Evolutionary conservation across 2,329 filamentous ascomycete genomes (phyloP).

Genomic region (Talaromyces sp.): DNA sequence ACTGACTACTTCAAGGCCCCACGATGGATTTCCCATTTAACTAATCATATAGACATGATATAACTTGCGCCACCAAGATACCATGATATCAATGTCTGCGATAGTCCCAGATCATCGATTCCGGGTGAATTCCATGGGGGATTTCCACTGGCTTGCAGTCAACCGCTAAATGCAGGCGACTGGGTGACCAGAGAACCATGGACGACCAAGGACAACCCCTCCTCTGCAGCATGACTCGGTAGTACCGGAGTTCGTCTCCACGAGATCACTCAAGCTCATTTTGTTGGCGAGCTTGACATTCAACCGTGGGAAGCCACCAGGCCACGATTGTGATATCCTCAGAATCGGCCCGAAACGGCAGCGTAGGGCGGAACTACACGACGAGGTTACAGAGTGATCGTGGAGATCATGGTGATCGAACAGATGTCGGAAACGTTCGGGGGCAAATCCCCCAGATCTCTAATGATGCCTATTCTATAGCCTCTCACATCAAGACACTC

Average conservation of each 20-base stretch:
- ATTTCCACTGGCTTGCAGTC: not conserved
- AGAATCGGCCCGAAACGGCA: not conserved
- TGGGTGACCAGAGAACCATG: not conserved
- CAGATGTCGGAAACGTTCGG: not conserved
- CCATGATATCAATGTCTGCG: not conserved
- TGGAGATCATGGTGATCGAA: not conserved
- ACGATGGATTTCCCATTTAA: no score
- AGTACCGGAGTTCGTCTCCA: not conserved
- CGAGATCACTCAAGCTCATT: not conserved
- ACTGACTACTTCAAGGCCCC: not conserved
- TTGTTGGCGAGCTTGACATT: not conserved
- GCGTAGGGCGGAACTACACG: not conserved
- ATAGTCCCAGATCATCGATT: not conserved
- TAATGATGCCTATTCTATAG: no score
- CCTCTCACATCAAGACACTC: not conserved
- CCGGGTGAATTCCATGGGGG: not conserved
- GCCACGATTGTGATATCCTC: slow-evolving; percentile 3
- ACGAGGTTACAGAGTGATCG: slow-evolving; percentile 1
- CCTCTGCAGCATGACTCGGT: not conserved
- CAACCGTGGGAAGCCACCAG: not conserved
- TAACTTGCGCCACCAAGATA: no score
- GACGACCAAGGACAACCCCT: not conserved
- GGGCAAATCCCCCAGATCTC: not conserved
- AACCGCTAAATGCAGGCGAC: not conserved
- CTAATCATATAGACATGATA: no score